Conservation (phyloP, 805 yeast genomes). For the Dipodascopsis uninucleata region DNA sequence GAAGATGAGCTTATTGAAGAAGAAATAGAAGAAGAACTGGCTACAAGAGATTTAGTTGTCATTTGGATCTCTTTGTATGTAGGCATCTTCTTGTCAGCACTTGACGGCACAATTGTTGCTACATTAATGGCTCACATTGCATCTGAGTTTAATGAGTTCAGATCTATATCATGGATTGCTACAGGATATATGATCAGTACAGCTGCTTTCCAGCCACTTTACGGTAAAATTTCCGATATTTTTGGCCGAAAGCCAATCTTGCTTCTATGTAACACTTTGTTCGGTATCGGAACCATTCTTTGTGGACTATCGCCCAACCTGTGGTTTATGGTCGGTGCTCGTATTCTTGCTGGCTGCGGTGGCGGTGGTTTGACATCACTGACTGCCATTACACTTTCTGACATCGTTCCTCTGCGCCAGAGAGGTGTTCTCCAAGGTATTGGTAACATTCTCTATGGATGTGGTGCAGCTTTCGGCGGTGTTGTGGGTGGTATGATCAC, state of each 20-base stretch:
- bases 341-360: slow-evolving; percentile 81
- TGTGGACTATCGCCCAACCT: slow-evolving; percentile 42
- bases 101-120: slow-evolving; percentile 53
- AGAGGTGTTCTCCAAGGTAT: slow-evolving; percentile 83
- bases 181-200: slow-evolving; percentile 66
- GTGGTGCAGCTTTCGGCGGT: slow-evolving; percentile 75
- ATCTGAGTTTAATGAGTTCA: slow-evolving; percentile 52
- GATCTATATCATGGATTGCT: slow-evolving; percentile 65
- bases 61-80: slow-evolving; percentile 30
- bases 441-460: slow-evolving; percentile 70
- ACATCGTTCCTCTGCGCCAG: slow-evolving; percentile 62
- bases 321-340: slow-evolving; percentile 31
- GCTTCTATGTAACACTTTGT: slow-evolving; percentile 43
- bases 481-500: slow-evolving; percentile 52
- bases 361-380: slow-evolving; percentile 84
- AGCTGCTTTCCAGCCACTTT: slow-evolving; percentile 73
- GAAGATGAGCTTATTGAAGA: slow-evolving; percentile 5
- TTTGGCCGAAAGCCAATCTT: no score
- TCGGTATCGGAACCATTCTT: slow-evolving; percentile 49
- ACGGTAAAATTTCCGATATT: slow-evolving; percentile 62
- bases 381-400: slow-evolving; percentile 72
- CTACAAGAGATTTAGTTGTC: slow-evolving; percentile 12
- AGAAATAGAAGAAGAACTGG: slow-evolving; percentile 17
- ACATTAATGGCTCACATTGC: slow-evolving; percentile 55
- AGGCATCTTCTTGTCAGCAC: slow-evolving; percentile 48